Evolutionary conservation across 306 rosid species (phyloP).

Genomic region (Oxytropis ochrocephala): DNA sequence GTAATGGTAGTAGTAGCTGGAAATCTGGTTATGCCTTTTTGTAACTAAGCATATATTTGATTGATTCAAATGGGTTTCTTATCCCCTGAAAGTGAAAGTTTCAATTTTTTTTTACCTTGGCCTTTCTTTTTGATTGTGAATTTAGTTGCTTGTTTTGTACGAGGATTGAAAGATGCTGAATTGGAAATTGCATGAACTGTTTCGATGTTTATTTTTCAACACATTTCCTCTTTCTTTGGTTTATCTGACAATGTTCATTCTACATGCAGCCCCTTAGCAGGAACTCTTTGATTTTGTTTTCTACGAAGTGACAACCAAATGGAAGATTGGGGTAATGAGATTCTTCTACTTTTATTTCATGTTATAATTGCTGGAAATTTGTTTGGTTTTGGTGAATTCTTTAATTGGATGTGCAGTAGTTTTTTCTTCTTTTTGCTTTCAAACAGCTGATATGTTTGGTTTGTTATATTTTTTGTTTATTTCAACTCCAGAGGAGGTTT

Average conservation of each 20-base stretch:
- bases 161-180: background rate
- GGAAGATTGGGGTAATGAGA: constrained; percentile 73
- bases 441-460: background rate
- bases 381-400: background rate
- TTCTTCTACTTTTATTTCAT: background rate
- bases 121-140: background rate
- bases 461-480: background rate
- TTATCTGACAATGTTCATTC: background rate
- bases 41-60: background rate
- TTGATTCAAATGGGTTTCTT: background rate
- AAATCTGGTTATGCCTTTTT: background rate
- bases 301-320: constrained; percentile 20
- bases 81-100: background rate
- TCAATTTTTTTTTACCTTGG: background rate
- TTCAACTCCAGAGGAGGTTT: background rate
- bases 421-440: background rate
- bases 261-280: constrained; percentile 12
- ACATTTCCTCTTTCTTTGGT: too few relatives aligned
- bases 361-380: background rate
- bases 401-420: background rate
- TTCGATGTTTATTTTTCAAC: background rate
- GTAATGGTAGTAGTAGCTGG: background rate
- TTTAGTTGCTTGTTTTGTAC: background rate
- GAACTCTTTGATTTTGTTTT: background rate
- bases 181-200: background rate